These are phyloP conservation scores for Claviceps arundinis DNA, from an alignment of 2,329 filamentous ascomycete genomes.

Conservation along the genomic window DNA sequence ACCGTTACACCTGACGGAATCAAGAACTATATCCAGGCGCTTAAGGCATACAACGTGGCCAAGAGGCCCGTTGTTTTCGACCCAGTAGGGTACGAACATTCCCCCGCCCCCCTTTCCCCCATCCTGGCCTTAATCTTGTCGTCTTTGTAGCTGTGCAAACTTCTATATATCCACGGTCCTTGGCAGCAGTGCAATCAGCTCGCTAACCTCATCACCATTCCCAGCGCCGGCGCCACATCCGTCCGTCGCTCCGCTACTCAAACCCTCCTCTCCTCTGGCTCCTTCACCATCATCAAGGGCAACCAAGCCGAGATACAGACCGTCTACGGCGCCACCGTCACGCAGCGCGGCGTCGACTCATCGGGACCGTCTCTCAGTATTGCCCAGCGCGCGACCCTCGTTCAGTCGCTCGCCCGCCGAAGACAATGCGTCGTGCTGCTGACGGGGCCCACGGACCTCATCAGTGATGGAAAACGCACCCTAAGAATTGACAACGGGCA, in stretches of 20 bases:
- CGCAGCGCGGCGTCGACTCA: slow-evolving; percentile 76
- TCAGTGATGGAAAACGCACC: slow-evolving; percentile 61
- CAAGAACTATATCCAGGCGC: slow-evolving; percentile 56
- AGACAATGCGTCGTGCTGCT: slow-evolving; percentile 67
- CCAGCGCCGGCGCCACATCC: slow-evolving; percentile 61
- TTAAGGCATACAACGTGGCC: slow-evolving; percentile 67
- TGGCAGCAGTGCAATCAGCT: not conserved
- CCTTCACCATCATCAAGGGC: slow-evolving; percentile 83
- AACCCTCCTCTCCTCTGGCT: slow-evolving; percentile 56
- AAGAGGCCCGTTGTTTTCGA: slow-evolving; percentile 72
- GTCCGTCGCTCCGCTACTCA: slow-evolving; percentile 60
- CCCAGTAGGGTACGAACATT: slow-evolving; percentile 56
- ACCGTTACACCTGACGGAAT: slow-evolving; percentile 69
- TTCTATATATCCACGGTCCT: not conserved
- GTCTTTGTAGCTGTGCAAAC: no score
- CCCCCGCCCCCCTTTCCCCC: not conserved
- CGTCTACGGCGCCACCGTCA: slow-evolving; percentile 42
- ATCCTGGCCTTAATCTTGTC: no score
- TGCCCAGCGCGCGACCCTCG: slow-evolving; percentile 43
- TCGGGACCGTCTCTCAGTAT: slow-evolving; percentile 45
- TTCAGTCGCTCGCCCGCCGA: slow-evolving; percentile 50
- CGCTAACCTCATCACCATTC: not conserved
- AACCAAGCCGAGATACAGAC: slow-evolving; percentile 81
- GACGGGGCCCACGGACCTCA: slow-evolving; percentile 65
- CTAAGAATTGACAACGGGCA: slow-evolving; percentile 62